phyloP scores from a whole-genome alignment of 768 basidiomycete species.

The Myochromella boudieri region DNA sequence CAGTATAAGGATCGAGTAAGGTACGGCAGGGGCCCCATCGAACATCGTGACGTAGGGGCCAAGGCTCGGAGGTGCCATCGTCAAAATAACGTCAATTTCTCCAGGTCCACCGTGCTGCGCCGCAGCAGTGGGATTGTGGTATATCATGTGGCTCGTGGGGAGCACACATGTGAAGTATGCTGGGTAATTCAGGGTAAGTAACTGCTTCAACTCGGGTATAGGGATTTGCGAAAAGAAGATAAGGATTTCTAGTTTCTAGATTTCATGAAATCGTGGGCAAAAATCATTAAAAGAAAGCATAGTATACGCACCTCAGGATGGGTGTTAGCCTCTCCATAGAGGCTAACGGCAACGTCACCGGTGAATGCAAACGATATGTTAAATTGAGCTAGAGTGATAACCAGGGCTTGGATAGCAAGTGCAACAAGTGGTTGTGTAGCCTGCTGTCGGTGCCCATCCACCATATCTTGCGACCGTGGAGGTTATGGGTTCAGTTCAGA shows the following conservation, averaged over 20 bases:
- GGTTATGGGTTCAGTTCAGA: too few relatives aligned
- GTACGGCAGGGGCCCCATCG: slow-evolving; percentile 9
- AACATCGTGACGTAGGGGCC: neutral
- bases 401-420: neutral
- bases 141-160: neutral
- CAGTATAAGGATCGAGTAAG: slow-evolving; percentile 15
- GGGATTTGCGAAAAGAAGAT: neutral
- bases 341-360: neutral
- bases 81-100: slow-evolving; percentile 7
- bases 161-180: slow-evolving; percentile 2
- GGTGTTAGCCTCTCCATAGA: neutral
- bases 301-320: slow-evolving; percentile 1
- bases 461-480: too few relatives aligned
- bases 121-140: neutral
- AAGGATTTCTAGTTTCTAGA: slow-evolving; percentile 1
- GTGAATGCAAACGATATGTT: slow-evolving; percentile 2
- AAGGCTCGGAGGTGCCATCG: neutral
- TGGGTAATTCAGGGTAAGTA: slow-evolving; percentile 2
- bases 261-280: neutral
- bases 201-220: slow-evolving; percentile 4
- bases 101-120: neutral
- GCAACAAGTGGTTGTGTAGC: neutral
- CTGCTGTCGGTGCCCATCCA: too few relatives aligned
- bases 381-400: neutral
- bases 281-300: neutral